Base-by-base conservation (phyloP, 169 alveolate genomes). In the Cryptosporidium viatorum region DNA sequence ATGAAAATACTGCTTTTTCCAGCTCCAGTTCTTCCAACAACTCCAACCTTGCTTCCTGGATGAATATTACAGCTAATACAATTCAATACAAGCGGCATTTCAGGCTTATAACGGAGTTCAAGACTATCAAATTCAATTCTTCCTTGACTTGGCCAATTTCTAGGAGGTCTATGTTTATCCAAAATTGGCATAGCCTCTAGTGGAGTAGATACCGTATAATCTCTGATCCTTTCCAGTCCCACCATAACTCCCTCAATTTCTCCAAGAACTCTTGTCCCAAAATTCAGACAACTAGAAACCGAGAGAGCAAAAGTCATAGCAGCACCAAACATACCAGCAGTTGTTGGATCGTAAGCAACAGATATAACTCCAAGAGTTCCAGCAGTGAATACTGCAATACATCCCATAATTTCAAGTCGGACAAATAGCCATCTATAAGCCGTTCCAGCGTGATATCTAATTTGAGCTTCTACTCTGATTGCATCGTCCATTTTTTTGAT, bases 1-100 rank as follows among this genome's bases (percentile, higher is more conserved):
- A 92, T 89, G 26, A 93, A 91, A 51, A 96, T 84, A 35, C 97
- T 91, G 39, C 96, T 93, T 84, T 96, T 96, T 1, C 98, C 98
- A 23, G 96, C 93, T 33, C 98, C 98, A 29, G 97, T 96, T 93
- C 97, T 93, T 50, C 98, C 98, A 52, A 94, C 96, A 70, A 96
- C 93, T 18, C 97, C 98, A 55, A 96, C 92, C 70, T 94, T 93
- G 80, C 89, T 91, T n/a, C 93, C 94, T 7, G 92, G 89, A 2
- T 58, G 60, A 9, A 94, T 86, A 6, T 71, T 69, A 35, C 95
- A 89, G 51, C 91, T 92, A 23, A 96, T 75, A 26, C 89, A 73
- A 50, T 93, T 74, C 71, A 95, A 67, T 16, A 92, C 96, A 48
- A 91, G 89, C 5, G 94, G 94, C 14, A 86, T 58, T 37, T 85